Percentiles rank a stretch among this genome's conserved stretches.
Conservation (phyloP, 2,329 filamentous ascomycete species). For the Cadophora sp. region DNA sequence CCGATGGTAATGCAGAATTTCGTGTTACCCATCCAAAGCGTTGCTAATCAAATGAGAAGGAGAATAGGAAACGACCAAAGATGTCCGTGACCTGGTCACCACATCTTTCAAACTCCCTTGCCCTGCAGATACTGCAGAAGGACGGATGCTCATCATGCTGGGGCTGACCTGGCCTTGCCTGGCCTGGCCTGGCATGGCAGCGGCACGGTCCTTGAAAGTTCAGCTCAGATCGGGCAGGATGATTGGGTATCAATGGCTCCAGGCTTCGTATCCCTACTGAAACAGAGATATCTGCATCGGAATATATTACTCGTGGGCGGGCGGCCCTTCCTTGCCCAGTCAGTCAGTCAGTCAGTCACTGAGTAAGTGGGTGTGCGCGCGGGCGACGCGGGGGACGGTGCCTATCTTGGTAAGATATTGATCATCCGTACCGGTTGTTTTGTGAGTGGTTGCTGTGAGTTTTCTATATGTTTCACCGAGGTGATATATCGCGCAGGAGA, state of each 20-base stretch:
- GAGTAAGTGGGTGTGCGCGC: no score
- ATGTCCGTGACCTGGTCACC: constrained; percentile 7
- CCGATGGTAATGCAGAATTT: neutral
- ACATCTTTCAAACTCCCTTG: neutral
- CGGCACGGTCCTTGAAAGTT: constrained; percentile 11
- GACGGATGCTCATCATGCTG: neutral
- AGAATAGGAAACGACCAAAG: neutral
- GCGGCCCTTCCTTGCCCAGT: no score
- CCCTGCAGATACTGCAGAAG: neutral
- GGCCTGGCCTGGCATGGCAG: neutral
- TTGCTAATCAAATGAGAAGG: neutral
- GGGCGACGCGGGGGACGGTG: neutral
- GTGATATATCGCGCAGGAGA: constrained; percentile 6
- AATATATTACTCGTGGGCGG: constrained; percentile 2
- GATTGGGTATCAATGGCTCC: constrained; percentile 7
- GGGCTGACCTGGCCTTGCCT: no score
- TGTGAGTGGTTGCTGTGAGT: constrained; percentile 4
- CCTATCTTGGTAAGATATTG: constrained; percentile 3
- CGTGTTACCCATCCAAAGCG: constrained; percentile 1
- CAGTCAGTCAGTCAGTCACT: no score
- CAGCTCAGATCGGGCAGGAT: neutral
- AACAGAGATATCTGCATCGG: constrained; percentile 12
- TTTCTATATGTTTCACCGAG: constrained; percentile 9
- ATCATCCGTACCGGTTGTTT: neutral
- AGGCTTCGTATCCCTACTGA: constrained; percentile 6